These are phyloP conservation scores for Lachnellula hyalina DNA, from an alignment of 2,329 filamentous ascomycete species.

Conservation along the genomic window DNA sequence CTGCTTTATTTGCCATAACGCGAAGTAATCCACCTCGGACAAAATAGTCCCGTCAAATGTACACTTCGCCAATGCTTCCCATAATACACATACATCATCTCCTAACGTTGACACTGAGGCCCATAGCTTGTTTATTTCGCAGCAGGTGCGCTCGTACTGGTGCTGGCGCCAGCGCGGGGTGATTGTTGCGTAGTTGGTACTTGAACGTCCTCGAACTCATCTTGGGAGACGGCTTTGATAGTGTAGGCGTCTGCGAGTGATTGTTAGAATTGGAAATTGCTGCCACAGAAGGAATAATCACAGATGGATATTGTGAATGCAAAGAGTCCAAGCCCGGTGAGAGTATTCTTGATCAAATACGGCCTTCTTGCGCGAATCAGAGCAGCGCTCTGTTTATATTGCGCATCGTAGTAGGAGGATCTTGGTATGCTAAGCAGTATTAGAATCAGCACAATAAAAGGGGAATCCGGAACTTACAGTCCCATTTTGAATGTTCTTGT, in stretches of 20 bases:
- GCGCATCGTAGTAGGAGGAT: constrained; percentile 87
- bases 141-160: constrained; percentile 15
- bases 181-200: constrained; percentile 51
- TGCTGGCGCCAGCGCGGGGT: constrained; percentile 21
- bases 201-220: constrained; percentile 93
- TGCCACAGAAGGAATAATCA: constrained; percentile 38
- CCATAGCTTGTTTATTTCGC: constrained; percentile 6
- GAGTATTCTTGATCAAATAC: constrained; percentile 82
- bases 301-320: constrained; percentile 79
- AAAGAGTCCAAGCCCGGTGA: constrained; percentile 72
- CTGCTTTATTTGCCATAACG: neutral
- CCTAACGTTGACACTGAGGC: neutral
- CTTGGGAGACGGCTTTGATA: constrained; percentile 84
- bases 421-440: constrained; percentile 47
- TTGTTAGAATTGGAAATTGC: neutral
- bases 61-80: constrained; percentile 1
- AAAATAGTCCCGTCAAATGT: neutral
- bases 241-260: constrained; percentile 57
- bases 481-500: constrained; percentile 22
- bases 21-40: neutral
- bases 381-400: constrained; percentile 79
- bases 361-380: constrained; percentile 88
- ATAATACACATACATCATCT: neutral
- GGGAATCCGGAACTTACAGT: constrained; percentile 19
- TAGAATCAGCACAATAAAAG: neutral